A percentile compares a stretch with the other conserved stretches of the same genome.
Conservation (phyloP, 331 rosid genomes). For the Arachis monticola region DNA sequence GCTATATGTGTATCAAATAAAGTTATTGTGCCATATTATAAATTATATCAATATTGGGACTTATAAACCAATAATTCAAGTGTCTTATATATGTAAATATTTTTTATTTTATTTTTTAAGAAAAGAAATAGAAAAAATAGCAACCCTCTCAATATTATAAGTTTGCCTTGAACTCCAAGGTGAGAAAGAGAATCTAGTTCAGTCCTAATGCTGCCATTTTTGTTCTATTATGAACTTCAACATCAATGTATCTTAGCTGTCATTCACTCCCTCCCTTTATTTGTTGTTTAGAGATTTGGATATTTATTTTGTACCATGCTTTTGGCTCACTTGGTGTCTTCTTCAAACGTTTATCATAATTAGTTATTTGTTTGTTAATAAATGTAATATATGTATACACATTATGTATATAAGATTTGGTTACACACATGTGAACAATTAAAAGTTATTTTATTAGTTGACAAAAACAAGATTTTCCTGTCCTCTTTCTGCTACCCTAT, state of each 20-base stretch:
- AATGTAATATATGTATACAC: not conserved
- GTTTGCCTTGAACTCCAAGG: not conserved
- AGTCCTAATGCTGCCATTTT: not conserved
- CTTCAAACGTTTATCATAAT: not conserved
- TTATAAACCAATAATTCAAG: no score
- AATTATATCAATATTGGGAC: no score
- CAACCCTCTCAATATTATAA: not conserved
- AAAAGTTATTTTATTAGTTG: not conserved
- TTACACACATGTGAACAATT: not conserved
- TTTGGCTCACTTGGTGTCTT: slow-evolving; percentile 9
- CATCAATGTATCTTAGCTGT: slow-evolving; percentile 36
- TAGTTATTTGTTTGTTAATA: not conserved
- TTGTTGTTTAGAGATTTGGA: not conserved
- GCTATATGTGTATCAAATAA: no score
- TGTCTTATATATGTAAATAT: no score
- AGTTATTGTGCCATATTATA: no score
- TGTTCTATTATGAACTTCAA: not conserved
- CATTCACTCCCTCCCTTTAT: not conserved
- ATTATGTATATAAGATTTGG: not conserved
- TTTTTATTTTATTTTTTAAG: no score
- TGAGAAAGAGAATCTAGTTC: slow-evolving; percentile 31
- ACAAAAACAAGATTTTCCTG: not conserved
- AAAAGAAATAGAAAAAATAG: no score
- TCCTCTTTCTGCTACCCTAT: not conserved
- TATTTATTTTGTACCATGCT: slow-evolving; percentile 12